These are phyloP conservation scores for Kregervanrija fluxuum DNA, from an alignment of 805 yeast species.

Conservation along the genomic window DNA sequence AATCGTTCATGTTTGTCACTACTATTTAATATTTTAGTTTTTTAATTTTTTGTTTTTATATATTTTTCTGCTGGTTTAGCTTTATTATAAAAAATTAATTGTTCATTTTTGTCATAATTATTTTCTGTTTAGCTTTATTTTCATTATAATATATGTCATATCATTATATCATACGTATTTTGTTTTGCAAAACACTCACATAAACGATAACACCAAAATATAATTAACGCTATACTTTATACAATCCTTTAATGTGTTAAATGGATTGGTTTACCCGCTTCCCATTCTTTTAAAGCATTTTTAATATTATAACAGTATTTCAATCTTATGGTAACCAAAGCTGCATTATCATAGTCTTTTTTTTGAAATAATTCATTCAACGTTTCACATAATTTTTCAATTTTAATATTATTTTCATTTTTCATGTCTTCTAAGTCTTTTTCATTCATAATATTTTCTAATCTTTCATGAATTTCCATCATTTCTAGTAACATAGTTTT, in stretches of 20 bases:
- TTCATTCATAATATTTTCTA: conserved; percentile 58
- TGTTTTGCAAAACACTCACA: too few relatives aligned
- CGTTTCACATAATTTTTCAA: conserved; percentile 35
- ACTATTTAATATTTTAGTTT: too few relatives aligned
- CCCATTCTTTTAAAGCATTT: conserved; percentile 71
- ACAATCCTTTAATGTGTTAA: conserved; percentile 44
- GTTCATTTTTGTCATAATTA: too few relatives aligned
- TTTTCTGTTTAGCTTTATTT: too few relatives aligned
- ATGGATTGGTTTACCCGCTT: conserved; percentile 57
- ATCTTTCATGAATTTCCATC: conserved; percentile 75
- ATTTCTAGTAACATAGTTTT: conserved; percentile 65
- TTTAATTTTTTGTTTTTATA: too few relatives aligned
- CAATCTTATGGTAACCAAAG: conserved; percentile 59
- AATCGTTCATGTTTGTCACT: too few relatives aligned
- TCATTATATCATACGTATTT: too few relatives aligned
- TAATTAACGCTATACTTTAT: too few relatives aligned
- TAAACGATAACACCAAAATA: too few relatives aligned
- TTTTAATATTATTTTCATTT: conserved; percentile 50
- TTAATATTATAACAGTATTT: conserved; percentile 82
- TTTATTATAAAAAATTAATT: too few relatives aligned
- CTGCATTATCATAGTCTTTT: conserved; percentile 51
- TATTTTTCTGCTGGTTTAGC: too few relatives aligned
- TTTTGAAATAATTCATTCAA: conserved; percentile 41
- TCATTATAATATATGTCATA: too few relatives aligned
- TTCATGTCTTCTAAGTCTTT: conserved; percentile 49